Evolutionary conservation across 2,329 filamentous ascomycete genomes (phyloP).

Genomic region (Paracoccidioides brasiliensis): DNA sequence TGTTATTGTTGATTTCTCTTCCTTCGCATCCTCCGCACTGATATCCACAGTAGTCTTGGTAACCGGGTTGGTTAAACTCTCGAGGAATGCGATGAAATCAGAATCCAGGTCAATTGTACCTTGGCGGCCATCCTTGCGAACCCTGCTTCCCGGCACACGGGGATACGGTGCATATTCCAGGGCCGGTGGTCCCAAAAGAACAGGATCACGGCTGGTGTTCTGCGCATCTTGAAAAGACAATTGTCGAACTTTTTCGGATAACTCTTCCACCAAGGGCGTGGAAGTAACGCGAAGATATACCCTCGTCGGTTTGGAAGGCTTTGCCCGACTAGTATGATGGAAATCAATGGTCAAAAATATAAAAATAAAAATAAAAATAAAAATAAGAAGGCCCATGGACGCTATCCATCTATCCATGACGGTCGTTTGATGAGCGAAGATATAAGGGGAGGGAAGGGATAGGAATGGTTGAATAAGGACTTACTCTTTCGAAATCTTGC

Average conservation of each 20-base stretch:
- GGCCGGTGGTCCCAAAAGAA: conserved; percentile 62
- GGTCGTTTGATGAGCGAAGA: no score
- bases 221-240: conserved; percentile 69
- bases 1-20: conserved; percentile 58
- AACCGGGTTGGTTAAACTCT: conserved; percentile 65
- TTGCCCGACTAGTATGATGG: conserved; percentile 52
- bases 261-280: conserved; percentile 49
- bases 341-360: not conserved
- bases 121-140: conserved; percentile 68
- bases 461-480: conserved; percentile 17
- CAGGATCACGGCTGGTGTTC: conserved; percentile 56
- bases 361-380: conserved; percentile 1
- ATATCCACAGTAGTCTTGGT: conserved; percentile 42
- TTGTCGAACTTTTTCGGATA: conserved; percentile 58
- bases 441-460: no score
- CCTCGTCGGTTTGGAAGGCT: conserved; percentile 66
- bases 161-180: conserved; percentile 76
- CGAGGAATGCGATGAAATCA: conserved; percentile 88
- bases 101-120: conserved; percentile 94
- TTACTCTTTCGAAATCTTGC: conserved; percentile 76
- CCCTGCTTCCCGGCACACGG: conserved; percentile 62
- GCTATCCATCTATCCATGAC: no score
- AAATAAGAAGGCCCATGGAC: no score
- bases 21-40: conserved; percentile 38
- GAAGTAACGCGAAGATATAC: conserved; percentile 74